phyloP scores from a whole-genome alignment of 331 rosid species.

The Dryas integrifolia region DNA sequence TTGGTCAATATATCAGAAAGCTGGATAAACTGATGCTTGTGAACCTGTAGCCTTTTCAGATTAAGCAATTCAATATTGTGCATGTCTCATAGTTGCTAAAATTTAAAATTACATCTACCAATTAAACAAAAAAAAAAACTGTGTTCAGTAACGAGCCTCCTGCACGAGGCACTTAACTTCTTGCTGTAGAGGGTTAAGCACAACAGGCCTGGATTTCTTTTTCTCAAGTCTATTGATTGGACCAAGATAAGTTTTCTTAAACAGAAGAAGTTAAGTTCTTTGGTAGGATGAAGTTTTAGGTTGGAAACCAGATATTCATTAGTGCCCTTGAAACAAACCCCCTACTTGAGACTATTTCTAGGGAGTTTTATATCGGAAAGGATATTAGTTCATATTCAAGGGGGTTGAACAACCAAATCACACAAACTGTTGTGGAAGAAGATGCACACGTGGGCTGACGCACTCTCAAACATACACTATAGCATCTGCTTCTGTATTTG shows the following conservation, averaged over 20 bases:
- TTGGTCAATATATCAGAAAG: not conserved
- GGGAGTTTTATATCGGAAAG: not conserved
- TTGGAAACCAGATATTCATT: not conserved
- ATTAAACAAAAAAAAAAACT: not conserved
- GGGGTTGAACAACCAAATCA: not conserved
- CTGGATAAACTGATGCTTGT: not conserved
- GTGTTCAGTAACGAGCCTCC: not conserved
- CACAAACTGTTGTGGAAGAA: not conserved
- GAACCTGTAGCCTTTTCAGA: not conserved
- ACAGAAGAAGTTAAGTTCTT: not conserved
- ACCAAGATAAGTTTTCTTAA: not conserved
- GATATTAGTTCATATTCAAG: constrained; percentile 1
- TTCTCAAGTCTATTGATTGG: not conserved
- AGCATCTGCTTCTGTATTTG: not conserved
- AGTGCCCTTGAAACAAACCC: not conserved
- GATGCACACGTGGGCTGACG: not conserved
- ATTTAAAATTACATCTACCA: not conserved
- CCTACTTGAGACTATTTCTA: not conserved
- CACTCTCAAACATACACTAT: not conserved
- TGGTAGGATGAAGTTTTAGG: not conserved
- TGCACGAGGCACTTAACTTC: not conserved
- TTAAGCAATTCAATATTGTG: not conserved
- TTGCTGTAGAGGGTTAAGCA: not conserved
- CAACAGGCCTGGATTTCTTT: not conserved
- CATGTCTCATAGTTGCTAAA: not conserved